phyloP scores from a whole-genome alignment of 495 filamentous ascomycete genomes.

The Neohortaea acidophila region DNA sequence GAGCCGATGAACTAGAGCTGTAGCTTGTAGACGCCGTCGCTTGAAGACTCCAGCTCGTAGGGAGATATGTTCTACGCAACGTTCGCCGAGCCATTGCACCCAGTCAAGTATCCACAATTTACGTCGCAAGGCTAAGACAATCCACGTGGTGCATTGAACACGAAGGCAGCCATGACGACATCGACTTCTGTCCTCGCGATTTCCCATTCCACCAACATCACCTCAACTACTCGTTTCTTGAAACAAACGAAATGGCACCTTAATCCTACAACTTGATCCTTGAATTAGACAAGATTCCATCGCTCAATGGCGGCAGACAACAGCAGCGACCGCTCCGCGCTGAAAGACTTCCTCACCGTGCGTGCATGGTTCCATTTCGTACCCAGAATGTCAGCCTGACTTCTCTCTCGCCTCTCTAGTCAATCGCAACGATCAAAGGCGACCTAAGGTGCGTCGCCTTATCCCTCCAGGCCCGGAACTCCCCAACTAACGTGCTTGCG shows the following conservation, averaged over 20 bases:
- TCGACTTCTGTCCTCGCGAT: no score
- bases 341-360: conserved; percentile 16
- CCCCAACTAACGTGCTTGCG: not conserved
- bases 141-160: no score
- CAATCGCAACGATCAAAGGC: conserved; percentile 14
- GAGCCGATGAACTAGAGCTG: conserved; percentile 62
- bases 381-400: no score
- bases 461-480: not conserved
- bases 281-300: no score
- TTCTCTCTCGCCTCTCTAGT: conserved; percentile 3
- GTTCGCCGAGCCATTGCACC: no score
- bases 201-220: not conserved
- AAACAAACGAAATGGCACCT: not conserved
- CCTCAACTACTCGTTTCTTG: not conserved
- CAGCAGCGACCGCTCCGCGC: conserved; percentile 5
- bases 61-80: no score
- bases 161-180: not conserved
- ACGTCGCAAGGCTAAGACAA: no score
- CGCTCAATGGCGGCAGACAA: no score
- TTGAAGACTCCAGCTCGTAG: no score
- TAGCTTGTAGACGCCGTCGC: no score
- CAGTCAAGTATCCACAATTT: no score
- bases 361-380: not conserved
- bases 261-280: no score
- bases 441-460: conserved; percentile 2